Conservation (phyloP, 164 flowering plant species). For the Dillenia turbinata region DNA sequence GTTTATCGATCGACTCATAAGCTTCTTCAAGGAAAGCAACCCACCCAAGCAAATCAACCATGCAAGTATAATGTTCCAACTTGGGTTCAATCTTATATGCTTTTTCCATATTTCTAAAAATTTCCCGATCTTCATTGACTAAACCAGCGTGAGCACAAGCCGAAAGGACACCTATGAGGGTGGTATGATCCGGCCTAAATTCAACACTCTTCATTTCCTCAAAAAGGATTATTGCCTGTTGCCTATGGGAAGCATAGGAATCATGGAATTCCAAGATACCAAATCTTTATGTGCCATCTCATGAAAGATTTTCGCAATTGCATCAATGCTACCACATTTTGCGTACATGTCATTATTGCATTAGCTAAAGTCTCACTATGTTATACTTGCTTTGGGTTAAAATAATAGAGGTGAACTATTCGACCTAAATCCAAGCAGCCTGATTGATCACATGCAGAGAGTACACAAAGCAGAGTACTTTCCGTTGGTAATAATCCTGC, state of each 20-base stretch:
- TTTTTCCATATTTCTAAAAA: conserved; percentile 30
- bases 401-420: conserved; percentile 40
- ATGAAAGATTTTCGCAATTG: conserved; percentile 28
- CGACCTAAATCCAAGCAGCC: conserved; percentile 54
- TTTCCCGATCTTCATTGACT: conserved; percentile 27
- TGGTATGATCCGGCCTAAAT: conserved; percentile 40
- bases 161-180: conserved; percentile 46
- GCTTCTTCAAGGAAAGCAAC: conserved; percentile 45
- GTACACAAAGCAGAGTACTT: conserved; percentile 54
- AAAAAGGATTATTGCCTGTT: conserved; percentile 32
- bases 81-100: conserved; percentile 34
- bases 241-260: conserved; percentile 46
- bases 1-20: conserved; percentile 25
- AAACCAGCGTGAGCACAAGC: conserved; percentile 56
- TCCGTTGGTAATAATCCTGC: conserved; percentile 41
- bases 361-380: conserved; percentile 32
- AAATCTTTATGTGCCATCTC: conserved; percentile 32
- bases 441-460: conserved; percentile 63
- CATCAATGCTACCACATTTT: conserved; percentile 47
- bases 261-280: conserved; percentile 59
- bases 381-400: conserved; percentile 23
- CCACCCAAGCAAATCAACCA: conserved; percentile 49
- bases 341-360: conserved; percentile 59
- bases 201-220: conserved; percentile 27
- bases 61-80: conserved; percentile 50